Conservation (phyloP, 2,329 filamentous ascomycete species). For the Aspergillus alliaceus region DNA sequence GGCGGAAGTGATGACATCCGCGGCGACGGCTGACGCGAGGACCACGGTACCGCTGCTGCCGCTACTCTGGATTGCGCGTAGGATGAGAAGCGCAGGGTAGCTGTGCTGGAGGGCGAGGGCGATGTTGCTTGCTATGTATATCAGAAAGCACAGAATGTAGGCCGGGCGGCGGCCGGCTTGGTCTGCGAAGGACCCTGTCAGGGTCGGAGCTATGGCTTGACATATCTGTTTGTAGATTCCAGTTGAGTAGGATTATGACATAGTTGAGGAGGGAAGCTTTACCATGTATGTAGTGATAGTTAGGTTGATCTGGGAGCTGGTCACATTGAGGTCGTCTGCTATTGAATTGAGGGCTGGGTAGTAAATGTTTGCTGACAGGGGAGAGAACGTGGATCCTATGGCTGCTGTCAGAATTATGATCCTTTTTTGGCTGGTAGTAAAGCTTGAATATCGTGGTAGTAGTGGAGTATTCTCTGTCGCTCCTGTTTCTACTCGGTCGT, state of each 20-base stretch:
- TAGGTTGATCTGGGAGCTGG: slow-evolving; percentile 24
- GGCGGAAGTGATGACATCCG: slow-evolving; percentile 41
- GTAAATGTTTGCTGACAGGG: slow-evolving; percentile 46
- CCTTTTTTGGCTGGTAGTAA: slow-evolving; percentile 33
- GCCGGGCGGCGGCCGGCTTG: slow-evolving; percentile 49
- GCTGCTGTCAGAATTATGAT: slow-evolving; percentile 40
- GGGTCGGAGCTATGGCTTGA: slow-evolving; percentile 52
- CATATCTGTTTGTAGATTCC: slow-evolving; percentile 36
- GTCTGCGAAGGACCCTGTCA: slow-evolving; percentile 50
- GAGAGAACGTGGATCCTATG: slow-evolving; percentile 43
- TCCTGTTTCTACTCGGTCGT: background rate
- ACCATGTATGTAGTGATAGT: slow-evolving; percentile 38
- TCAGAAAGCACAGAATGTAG: slow-evolving; percentile 46
- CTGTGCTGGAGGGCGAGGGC: slow-evolving; percentile 41
- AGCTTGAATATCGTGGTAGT: slow-evolving; percentile 27
- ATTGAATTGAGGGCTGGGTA: slow-evolving; percentile 41
- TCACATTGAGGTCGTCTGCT: slow-evolving; percentile 29
- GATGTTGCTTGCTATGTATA: slow-evolving; percentile 45
- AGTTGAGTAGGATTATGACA: background rate
- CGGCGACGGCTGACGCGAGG: slow-evolving; percentile 41
- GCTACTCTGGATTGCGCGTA: slow-evolving; percentile 46
- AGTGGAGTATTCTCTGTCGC: background rate
- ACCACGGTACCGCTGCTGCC: slow-evolving; percentile 44
- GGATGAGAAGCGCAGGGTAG: slow-evolving; percentile 37
- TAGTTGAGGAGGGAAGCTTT: no score